These are phyloP conservation scores for Corinectria fuckeliana DNA, from an alignment of 2,329 filamentous ascomycete species.

Conservation along the genomic window DNA sequence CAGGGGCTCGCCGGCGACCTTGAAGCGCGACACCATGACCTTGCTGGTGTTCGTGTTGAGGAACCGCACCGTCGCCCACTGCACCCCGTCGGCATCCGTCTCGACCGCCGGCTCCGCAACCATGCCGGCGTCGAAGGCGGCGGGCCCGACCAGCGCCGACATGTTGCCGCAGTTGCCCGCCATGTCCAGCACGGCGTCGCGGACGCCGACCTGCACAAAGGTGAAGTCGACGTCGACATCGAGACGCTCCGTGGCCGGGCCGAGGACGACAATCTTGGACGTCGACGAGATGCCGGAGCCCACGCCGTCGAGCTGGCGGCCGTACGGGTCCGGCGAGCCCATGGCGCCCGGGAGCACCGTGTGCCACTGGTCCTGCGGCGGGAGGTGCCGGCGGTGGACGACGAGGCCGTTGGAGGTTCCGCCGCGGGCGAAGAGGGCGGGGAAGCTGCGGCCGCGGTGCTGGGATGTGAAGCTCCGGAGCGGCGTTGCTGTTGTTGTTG, in stretches of 20 bases:
- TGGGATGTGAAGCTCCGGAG: conserved; percentile 15
- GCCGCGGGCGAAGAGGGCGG: conserved; percentile 59
- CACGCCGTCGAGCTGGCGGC: conserved; percentile 75
- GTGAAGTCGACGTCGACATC: conserved; percentile 72
- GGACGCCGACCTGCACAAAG: conserved; percentile 72
- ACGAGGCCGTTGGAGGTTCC: conserved; percentile 74
- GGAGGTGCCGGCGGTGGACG: conserved; percentile 46
- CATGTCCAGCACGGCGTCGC: conserved; percentile 65
- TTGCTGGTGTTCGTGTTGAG: conserved; percentile 77
- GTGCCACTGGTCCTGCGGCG: conserved; percentile 45
- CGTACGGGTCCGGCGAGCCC: conserved; percentile 70
- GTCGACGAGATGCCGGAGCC: conserved; percentile 73
- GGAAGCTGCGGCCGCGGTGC: conserved; percentile 42
- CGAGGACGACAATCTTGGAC: conserved; percentile 74
- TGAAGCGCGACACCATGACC: conserved; percentile 64
- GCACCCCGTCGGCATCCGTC: conserved; percentile 34
- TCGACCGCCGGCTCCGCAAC: conserved; percentile 25
- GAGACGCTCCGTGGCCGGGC: conserved; percentile 51
- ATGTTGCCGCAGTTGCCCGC: conserved; percentile 81
- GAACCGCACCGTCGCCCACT: conserved; percentile 60
- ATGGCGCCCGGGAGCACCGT: conserved; percentile 65
- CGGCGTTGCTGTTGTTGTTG: conserved; percentile 4
- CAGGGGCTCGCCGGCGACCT: conserved; percentile 49
- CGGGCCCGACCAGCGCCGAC: conserved; percentile 69
- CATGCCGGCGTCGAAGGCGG: conserved; percentile 43